phyloP scores from a whole-genome alignment of 352 stramenopile species.

The Plasmopara viticola region DNA sequence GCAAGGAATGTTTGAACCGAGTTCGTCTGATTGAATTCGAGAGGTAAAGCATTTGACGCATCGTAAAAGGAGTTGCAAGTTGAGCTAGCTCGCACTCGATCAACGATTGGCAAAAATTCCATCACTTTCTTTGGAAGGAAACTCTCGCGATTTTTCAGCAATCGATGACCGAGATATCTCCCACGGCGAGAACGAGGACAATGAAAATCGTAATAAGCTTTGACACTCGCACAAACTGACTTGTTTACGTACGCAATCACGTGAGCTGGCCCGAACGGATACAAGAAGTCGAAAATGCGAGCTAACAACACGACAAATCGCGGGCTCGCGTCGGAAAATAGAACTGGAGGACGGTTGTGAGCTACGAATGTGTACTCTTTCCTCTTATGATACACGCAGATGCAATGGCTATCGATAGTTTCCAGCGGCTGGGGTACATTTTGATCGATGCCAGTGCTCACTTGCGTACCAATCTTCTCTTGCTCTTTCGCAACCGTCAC shows the following conservation, averaged over 20 bases:
- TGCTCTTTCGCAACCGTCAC: constrained; percentile 6
- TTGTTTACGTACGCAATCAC: constrained; percentile 35
- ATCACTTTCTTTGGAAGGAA: constrained; percentile 22
- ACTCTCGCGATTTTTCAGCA: constrained; percentile 10
- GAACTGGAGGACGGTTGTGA: constrained; percentile 7
- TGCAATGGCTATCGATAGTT: constrained; percentile 24
- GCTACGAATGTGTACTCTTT: constrained; percentile 9
- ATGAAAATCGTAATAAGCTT: constrained; percentile 33
- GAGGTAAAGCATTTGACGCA: constrained; percentile 19
- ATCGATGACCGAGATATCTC: constrained; percentile 28
- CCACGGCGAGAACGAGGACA: constrained; percentile 33
- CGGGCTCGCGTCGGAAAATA: constrained; percentile 22
- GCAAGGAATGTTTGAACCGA: constrained; percentile 17
- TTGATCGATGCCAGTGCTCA: constrained; percentile 14
- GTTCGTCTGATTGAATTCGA: constrained; percentile 15
- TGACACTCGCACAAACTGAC: constrained; percentile 18
- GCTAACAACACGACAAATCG: constrained; percentile 22
- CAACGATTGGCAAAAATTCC: constrained; percentile 15
- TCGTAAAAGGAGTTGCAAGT: constrained; percentile 28
- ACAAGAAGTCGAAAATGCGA: constrained; percentile 36
- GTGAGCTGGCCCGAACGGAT: constrained; percentile 19
- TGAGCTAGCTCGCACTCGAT: constrained; percentile 27
- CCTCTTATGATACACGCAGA: constrained; percentile 33
- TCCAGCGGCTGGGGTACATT: constrained; percentile 49
- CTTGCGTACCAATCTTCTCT: constrained; percentile 12